Evolutionary conservation across 805 yeast genomes (phyloP), one percentile per base, ranked within the genome.

Genomic region (Kazachstania psychrophila): DNA sequence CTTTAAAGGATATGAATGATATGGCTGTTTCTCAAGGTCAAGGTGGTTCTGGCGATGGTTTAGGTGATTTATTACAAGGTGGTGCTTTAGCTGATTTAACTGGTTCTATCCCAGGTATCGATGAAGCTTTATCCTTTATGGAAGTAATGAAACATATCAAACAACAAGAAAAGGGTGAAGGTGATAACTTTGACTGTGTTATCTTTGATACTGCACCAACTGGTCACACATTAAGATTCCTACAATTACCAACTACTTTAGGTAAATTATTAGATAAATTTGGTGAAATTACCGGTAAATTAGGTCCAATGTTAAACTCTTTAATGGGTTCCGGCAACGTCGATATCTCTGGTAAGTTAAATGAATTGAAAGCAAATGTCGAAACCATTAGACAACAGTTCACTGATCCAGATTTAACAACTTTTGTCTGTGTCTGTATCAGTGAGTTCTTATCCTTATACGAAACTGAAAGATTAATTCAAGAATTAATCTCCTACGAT

Each of bases 191-290:
- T 58, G 86, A 83, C 48, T 86, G 95, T 7, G 88, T 92, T 46
- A 86, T 92, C 47, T 92, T 92, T 54, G 99, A 92, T 61, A 92
- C 99, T n/a, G 98, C 99, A 0, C 99, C 99, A 50, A 92, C 99
- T 0, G 99, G 99, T 25, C 99, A 92, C 63, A 92, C 98, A 2
- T 69, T 92, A 51, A 76, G 99, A 54, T 92, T 92, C 61, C 70
- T 92, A 59, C 96, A 88, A 62, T 75, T 92, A 53, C 99, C 99
- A 26, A 75, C 94, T 20, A 88, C 96, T 3, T 67, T 92, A 43
- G 94, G 87, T 51, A 86, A 85, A 58, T 72, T 94, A 25, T 70
- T 92, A 48, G 79, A 81, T 34, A 92, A 89, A 56, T 79, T 92
- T 59, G 79, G 87, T 51, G 94, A 86, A 50, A 71, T 92, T 39